Base-by-base conservation (phyloP, 208 protist genomes). In the Leptomonas seymouri region DNA sequence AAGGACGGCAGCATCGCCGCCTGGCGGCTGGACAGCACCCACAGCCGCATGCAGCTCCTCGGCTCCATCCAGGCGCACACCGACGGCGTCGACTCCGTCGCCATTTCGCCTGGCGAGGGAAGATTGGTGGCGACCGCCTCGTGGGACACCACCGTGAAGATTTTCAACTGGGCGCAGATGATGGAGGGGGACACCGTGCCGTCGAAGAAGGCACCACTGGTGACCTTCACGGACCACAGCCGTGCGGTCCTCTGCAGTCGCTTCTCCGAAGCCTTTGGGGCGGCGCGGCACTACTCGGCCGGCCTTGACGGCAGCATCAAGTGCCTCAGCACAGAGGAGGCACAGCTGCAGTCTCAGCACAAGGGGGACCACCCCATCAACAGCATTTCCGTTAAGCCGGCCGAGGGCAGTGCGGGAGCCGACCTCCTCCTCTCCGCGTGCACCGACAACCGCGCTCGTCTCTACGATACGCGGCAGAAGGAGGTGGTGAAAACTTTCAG, bases 91-190 rank as follows among this genome's bases (percentile, higher is more conserved):
- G 87, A 92, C 68, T 85, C 82, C 5, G 78, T 96, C 15, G 72
- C 83, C 71, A 74, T 96, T 21, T 80, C 85, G 6, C 83, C 82
- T 3, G 65, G 60, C n/a, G 66, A 69, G n/a, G 88, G 90, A 15
- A 46, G 41, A 25, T 66, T 89, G 12, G 76, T 91, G 8, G 81
- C 78, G 30, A 91, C 80, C 18, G 87, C 82, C 46, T 91, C 86
- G 34, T 96, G 90, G 88, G 90, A 96, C 69, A 76, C 71, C 44
- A 93, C 85, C 23, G 86, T 96, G 36, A 90, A 89, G 57, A 70
- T 96, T 1, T 94, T 90, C 63, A 61, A 73, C 63, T 94, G 89
- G 86, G 45, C 54, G 20, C 68, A 90, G 48, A 51, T 89, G 44
- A 48, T 72, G 21, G 60, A 56, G 25, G 73, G 56, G 27, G 81